Conservation (phyloP, 1,139 yeast genomes). For the Nakaseomyces delphensis region DNA sequence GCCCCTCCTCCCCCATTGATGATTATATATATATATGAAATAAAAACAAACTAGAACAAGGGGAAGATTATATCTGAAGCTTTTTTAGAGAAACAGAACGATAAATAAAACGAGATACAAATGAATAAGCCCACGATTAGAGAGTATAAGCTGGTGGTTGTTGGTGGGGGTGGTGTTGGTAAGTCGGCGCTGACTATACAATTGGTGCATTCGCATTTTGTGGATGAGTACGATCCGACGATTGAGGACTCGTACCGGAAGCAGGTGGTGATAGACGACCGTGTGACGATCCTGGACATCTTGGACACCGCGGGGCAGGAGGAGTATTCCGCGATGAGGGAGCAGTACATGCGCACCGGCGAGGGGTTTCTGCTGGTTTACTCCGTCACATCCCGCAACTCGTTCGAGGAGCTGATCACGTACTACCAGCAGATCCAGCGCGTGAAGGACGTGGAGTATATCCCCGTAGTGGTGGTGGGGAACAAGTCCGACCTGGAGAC, state of each 20-base stretch:
- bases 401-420: slow-evolving; percentile 68
- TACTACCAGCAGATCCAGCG: slow-evolving; percentile 79
- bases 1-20: no score
- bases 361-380: slow-evolving; percentile 84
- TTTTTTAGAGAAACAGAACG: not conserved
- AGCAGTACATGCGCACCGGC: slow-evolving; percentile 87
- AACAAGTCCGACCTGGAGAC: slow-evolving; percentile 72
- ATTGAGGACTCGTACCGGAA: slow-evolving; percentile 86
- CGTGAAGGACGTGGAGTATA: slow-evolving; percentile 70
- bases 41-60: not conserved
- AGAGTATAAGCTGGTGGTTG: slow-evolving; percentile 85
- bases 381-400: slow-evolving; percentile 70
- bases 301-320: slow-evolving; percentile 98
- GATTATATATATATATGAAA: no score
- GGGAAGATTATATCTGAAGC: not conserved
- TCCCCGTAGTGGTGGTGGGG: slow-evolving; percentile 69
- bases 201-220: slow-evolving; percentile 82
- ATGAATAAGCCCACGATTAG: slow-evolving; percentile 5
- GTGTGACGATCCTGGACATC: slow-evolving; percentile 73
- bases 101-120: not conserved
- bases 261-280: slow-evolving; percentile 70
- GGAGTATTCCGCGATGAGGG: slow-evolving; percentile 93
- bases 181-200: slow-evolving; percentile 92
- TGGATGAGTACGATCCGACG: slow-evolving; percentile 95
- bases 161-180: slow-evolving; percentile 99